A percentile compares a stretch with the other conserved stretches of the same genome.
Evolutionary conservation across 2,329 filamentous ascomycete genomes (phyloP).

Genomic region (Waltergamsia citrina): DNA sequence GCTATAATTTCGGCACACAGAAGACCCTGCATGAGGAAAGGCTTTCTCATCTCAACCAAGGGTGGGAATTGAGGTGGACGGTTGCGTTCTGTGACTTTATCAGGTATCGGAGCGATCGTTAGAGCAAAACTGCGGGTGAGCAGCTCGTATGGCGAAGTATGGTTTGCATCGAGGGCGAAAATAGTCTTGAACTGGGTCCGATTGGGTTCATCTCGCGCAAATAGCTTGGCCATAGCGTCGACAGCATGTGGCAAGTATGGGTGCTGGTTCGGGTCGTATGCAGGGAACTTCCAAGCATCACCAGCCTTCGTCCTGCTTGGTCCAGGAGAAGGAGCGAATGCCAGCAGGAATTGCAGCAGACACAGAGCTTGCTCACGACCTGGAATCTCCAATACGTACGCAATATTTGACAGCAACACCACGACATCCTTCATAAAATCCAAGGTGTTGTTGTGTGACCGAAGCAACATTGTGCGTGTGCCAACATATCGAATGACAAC

Average conservation of each 20-base stretch:
- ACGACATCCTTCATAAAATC: slow-evolving; percentile 97
- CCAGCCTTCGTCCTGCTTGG: slow-evolving; percentile 41
- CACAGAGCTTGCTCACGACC: slow-evolving; percentile 81
- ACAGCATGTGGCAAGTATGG: slow-evolving; percentile 84
- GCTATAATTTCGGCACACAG: slow-evolving; percentile 83
- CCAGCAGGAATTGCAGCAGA: slow-evolving; percentile 78
- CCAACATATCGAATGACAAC: slow-evolving; percentile 79
- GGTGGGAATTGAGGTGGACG: slow-evolving; percentile 52
- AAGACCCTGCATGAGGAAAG: slow-evolving; percentile 85
- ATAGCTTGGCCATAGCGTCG: slow-evolving; percentile 81
- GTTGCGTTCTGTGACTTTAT: slow-evolving; percentile 40
- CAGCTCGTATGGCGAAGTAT: slow-evolving; percentile 62
- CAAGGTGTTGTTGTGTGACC: slow-evolving; percentile 73
- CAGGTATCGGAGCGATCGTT: slow-evolving; percentile 76
- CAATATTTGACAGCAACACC: slow-evolving; percentile 81
- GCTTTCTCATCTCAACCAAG: slow-evolving; percentile 74
- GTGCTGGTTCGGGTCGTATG: slow-evolving; percentile 73
- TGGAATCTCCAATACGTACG: slow-evolving; percentile 70
- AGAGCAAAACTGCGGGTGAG: slow-evolving; percentile 81
- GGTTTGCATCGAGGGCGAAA: slow-evolving; percentile 61
- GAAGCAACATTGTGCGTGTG: slow-evolving; percentile 77
- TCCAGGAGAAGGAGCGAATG: slow-evolving; percentile 74
- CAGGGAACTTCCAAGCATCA: slow-evolving; percentile 61
- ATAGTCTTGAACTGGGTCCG: slow-evolving; percentile 74
- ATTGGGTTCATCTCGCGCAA: slow-evolving; percentile 91